Conservation (phyloP, 2,329 filamentous ascomycete species). For the Cordyceps cicadae region DNA sequence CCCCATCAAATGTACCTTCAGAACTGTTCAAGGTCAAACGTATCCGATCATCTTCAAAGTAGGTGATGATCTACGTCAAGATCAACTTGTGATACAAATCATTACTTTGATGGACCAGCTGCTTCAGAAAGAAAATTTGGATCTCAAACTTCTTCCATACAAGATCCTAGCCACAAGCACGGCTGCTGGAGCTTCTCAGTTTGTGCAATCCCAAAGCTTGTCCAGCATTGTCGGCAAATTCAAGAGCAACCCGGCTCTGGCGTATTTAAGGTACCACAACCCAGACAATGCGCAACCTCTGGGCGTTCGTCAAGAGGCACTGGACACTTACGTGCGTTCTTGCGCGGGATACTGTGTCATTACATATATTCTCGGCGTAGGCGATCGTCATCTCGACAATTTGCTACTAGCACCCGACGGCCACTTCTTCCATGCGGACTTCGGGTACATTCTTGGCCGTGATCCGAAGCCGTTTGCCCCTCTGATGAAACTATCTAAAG, state of each 20-base stretch:
- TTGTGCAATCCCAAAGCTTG: slow-evolving; percentile 77
- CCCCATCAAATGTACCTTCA: slow-evolving; percentile 86
- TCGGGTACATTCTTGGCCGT: slow-evolving; percentile 93
- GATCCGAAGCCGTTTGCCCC: slow-evolving; percentile 97
- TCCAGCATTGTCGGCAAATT: slow-evolving; percentile 79
- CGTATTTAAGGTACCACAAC: slow-evolving; percentile 82
- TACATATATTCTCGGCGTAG: slow-evolving; percentile 93
- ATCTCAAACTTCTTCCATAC: slow-evolving; percentile 91
- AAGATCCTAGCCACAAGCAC: slow-evolving; percentile 91
- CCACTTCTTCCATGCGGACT: slow-evolving; percentile 97
- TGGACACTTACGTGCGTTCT: slow-evolving; percentile 92
- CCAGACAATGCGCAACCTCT: slow-evolving; percentile 74
- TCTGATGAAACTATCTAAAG: slow-evolving; percentile 91
- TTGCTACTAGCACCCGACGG: slow-evolving; percentile 81
- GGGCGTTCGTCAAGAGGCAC: slow-evolving; percentile 80
- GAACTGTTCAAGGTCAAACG: slow-evolving; percentile 63
- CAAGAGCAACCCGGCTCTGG: slow-evolving; percentile 63
- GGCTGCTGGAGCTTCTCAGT: slow-evolving; percentile 84
- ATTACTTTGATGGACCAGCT: slow-evolving; percentile 97
- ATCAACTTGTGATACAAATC: slow-evolving; percentile 93
- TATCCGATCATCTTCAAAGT: slow-evolving; percentile 97
- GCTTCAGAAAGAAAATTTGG: slow-evolving; percentile 89
- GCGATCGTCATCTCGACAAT: slow-evolving; percentile 92
- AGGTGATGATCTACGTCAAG: slow-evolving; percentile 90
- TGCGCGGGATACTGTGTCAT: slow-evolving; percentile 98